Evolutionary conservation across 2,329 filamentous ascomycete genomes (phyloP), one percentile per base, ranked within the genome.

Genomic region (Cryphonectria radicalis): DNA sequence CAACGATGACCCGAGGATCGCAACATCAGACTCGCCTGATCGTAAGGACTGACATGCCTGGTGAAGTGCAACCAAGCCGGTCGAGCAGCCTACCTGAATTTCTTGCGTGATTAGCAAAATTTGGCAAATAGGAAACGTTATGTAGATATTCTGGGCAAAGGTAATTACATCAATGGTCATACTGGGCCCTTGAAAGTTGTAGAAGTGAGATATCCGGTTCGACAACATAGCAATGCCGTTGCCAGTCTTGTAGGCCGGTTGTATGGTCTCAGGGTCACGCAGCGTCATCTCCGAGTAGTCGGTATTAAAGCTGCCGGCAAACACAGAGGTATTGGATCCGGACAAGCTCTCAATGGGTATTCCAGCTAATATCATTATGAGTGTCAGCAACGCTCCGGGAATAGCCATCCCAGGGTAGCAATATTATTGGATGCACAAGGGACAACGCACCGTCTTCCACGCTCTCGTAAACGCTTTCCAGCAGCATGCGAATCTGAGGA

Each of bases 131-230:
- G 28, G 28, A 28, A 28, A 28, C 28, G 28, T 28, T 28, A 28
- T 28, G 28, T 28, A 28, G 28, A 28, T 28, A 28, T 28, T 28
- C 28, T 37, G 4, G 35, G 35, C 35, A 37, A 37, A 37, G 3
- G 8, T 37, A 37, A 37, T 37, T 4, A 82, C 84, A 64, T 84
- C 82, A 46, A 84, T 73, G n/a, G 80, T 81, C 72, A 84, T 76
- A 68, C 79, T 81, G 2, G 82, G 79, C 10, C 82, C 82, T 59
- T 76, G 76, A 55, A 84, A 75, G 67, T 83, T 78, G 67, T 80
- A 82, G 70, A 77, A 80, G 74, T 81, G 82, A 2, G 79, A 81
- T 28, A 83, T 73, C 63, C 81, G 76, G 66, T 82, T 82, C 0
- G 80, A 78, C 46, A 81, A 72, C 70, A 81, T 78, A 59, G 78